Conservation (phyloP, 805 yeast species). For the Jamesozyma hellenica region DNA sequence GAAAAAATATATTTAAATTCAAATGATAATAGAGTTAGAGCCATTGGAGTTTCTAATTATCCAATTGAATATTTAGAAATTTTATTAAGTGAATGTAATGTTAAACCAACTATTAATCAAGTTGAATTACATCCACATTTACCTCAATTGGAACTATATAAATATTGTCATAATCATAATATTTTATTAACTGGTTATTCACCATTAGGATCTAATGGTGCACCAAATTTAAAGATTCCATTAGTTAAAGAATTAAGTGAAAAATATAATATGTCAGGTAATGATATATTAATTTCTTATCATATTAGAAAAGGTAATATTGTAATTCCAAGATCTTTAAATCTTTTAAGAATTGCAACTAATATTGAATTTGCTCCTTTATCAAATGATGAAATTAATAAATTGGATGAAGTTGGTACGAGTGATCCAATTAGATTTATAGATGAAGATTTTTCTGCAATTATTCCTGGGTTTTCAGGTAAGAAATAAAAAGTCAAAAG, state of each 20-base stretch:
- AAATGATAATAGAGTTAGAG: conserved; percentile 37
- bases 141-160: conserved; percentile 50
- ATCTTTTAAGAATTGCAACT: conserved; percentile 46
- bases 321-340: conserved; percentile 62
- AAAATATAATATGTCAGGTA: conserved; percentile 43
- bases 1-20: conserved; percentile 23
- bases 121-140: conserved; percentile 66
- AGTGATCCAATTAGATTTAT: conserved; percentile 27
- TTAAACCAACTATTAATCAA: conserved; percentile 47
- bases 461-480: conserved; percentile 27
- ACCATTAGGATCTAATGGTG: conserved; percentile 57
- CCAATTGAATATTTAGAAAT: conserved; percentile 32
- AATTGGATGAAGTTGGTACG: conserved; percentile 28
- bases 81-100: conserved; percentile 35
- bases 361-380: conserved; percentile 34
- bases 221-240: conserved; percentile 49
- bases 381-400: conserved; percentile 34
- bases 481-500: background rate
- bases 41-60: conserved; percentile 53
- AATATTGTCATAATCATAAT: conserved; percentile 42
- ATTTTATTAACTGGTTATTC: conserved; percentile 49
- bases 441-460: conserved; percentile 19
- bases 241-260: conserved; percentile 43
- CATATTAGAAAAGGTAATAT: conserved; percentile 52
- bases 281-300: conserved; percentile 54